These are phyloP conservation scores for Boletus barrowsii DNA, from an alignment of 768 basidiomycete species.

Conservation along the genomic window DNA sequence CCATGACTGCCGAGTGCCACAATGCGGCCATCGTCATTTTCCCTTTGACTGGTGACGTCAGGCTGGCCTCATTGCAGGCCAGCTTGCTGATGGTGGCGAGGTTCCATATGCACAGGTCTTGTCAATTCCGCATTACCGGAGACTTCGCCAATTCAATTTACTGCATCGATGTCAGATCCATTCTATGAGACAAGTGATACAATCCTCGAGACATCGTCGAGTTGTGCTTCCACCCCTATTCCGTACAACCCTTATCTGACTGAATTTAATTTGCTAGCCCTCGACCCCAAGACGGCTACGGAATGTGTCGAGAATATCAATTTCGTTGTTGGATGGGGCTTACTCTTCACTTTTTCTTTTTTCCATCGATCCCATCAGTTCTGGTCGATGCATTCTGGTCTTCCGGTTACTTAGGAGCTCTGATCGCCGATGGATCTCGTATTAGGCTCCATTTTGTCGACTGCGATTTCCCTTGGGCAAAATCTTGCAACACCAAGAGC, in stretches of 20 bases:
- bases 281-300: constrained; percentile 51
- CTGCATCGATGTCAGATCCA: constrained; percentile 12
- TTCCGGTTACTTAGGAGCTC: constrained; percentile 54
- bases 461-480: constrained; percentile 41
- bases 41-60: constrained; percentile 6
- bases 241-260: constrained; percentile 2
- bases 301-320: constrained; percentile 44
- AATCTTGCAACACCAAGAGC: constrained; percentile 43
- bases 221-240: constrained; percentile 10
- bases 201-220: constrained; percentile 44
- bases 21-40: constrained; percentile 4
- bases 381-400: constrained; percentile 40
- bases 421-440: constrained; percentile 52
- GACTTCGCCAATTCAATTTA: constrained; percentile 1
- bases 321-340: constrained; percentile 47
- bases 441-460: constrained; percentile 51
- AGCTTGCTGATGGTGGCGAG: constrained; percentile 15
- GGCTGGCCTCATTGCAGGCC: constrained; percentile 15
- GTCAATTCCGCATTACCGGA: not conserved
- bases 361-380: constrained; percentile 62
- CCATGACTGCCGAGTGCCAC: constrained; percentile 5
- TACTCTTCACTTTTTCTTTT: constrained; percentile 48
- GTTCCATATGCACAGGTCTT: constrained; percentile 6
- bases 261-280: constrained; percentile 35
- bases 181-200: constrained; percentile 13